Conservation (phyloP, 2,329 filamentous ascomycete genomes). For the Chalara sp. region DNA sequence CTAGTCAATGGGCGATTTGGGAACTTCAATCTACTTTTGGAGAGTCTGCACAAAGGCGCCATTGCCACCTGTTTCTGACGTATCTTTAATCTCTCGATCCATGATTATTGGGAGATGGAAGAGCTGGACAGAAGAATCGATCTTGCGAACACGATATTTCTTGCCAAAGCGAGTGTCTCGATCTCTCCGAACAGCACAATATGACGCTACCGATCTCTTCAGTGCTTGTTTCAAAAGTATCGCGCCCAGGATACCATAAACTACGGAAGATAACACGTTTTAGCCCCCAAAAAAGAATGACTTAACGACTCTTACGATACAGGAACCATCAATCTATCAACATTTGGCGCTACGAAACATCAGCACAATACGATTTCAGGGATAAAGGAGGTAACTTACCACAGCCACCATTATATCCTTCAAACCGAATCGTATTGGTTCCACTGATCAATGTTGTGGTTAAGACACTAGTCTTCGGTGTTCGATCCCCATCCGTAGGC, state of each 20-base stretch:
- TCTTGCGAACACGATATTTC: too few relatives aligned
- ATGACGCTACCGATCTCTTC: too few relatives aligned
- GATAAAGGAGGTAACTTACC: conserved; percentile 19
- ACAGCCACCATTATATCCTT: conserved; percentile 33
- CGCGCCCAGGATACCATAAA: too few relatives aligned
- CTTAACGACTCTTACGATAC: conserved; percentile 20
- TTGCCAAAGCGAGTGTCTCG: too few relatives aligned
- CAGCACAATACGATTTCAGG: conserved; percentile 5
- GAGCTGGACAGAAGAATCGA: too few relatives aligned
- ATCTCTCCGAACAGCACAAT: too few relatives aligned
- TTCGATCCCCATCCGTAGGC: conserved; percentile 37
- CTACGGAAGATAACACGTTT: too few relatives aligned
- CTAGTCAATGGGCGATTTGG: conserved; percentile 13
- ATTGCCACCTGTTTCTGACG: conserved; percentile 20
- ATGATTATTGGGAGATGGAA: too few relatives aligned
- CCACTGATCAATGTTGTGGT: conserved; percentile 42
- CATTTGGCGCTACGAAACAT: conserved; percentile 36
- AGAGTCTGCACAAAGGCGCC: conserved; percentile 20
- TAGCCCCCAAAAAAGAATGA: too few relatives aligned
- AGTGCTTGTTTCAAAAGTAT: too few relatives aligned
- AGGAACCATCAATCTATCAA: conserved; percentile 49
- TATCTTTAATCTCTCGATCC: conserved; percentile 19
- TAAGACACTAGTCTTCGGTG: conserved; percentile 39
- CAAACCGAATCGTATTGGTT: conserved; percentile 42
- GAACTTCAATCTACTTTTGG: conserved; percentile 12